Base-by-base conservation (phyloP, 345 rosid species). In the Sisymbrium irio region DNA sequence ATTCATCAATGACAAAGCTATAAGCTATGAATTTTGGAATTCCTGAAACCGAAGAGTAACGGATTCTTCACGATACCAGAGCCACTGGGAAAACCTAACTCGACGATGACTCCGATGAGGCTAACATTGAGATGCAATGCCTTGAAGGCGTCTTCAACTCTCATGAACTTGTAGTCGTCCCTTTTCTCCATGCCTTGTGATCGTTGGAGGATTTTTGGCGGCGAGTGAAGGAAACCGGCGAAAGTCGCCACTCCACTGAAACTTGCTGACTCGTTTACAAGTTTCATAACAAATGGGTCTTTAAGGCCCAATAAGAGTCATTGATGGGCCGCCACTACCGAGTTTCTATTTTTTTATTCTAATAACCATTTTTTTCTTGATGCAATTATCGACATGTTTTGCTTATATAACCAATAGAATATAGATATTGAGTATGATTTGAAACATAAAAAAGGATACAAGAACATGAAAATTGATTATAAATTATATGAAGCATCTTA, bases 81-180 rank as follows among this genome's bases (percentile, higher is more conserved):
- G 57, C 11, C 10, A 19, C 22, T 35, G 42, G 50, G 17, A 8
- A 76, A 69, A 0, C 6, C 45, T 46, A 76, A 20, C 51, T 76
- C 79, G 61, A 76, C 65, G 60, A 76, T 54, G 60, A 76, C 75
- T 69, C 79, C 75, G 22, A 76, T 63, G 59, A 76, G 75, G 46
- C 42, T 76, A 28, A 76, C 60, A n/a, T 63, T 65, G 17, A 76
- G 49, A 63, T 63, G 65, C 44, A 76, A 56, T 20, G 71, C 54
- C 32, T 70, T 76, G 39, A 69, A 63, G 46, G 71, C 61, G 55
- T 76, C 76, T 9, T 69, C 1, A 0, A 76, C 25, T 35, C 79
- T 76, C 30, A 76, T 37, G 45, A 69, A 76, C 19, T 37, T 76
- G 79, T 76, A 69, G 61, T 76, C 79, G 3, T 76, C 75, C 1